A percentile compares a stretch with the other conserved stretches of the same genome.
These are phyloP conservation scores for Hibiscus trionum DNA, from an alignment of 345 rosid genomes.

Conservation along the genomic window DNA sequence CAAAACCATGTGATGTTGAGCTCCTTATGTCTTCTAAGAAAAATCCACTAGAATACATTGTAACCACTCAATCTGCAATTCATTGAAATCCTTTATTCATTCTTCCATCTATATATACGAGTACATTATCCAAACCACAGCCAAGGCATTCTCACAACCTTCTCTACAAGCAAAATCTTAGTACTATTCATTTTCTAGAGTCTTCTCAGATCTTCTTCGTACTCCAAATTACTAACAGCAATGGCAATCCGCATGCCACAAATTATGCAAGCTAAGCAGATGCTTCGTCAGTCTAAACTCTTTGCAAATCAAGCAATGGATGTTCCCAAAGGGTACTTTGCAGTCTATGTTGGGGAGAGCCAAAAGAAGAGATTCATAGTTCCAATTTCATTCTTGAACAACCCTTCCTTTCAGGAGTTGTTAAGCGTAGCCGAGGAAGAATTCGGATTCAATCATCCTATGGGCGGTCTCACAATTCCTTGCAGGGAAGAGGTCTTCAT, in stretches of 20 bases:
- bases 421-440: slow-evolving; percentile 34
- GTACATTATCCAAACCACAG: neutral
- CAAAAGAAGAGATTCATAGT: slow-evolving; percentile 19
- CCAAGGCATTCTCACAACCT: slow-evolving; percentile 3
- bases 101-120: slow-evolving; percentile 13
- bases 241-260: slow-evolving; percentile 12
- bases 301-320: slow-evolving; percentile 6
- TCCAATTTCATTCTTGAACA: slow-evolving; percentile 24
- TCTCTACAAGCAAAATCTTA: neutral
- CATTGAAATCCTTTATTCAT: neutral
- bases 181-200: neutral
- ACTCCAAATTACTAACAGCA: neutral
- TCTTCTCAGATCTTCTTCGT: neutral
- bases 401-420: slow-evolving; percentile 20
- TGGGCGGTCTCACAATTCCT: slow-evolving; percentile 38
- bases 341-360: slow-evolving; percentile 24
- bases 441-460: slow-evolving; percentile 30
- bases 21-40: neutral
- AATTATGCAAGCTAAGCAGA: slow-evolving; percentile 16
- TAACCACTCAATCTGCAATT: neutral
- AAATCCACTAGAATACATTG: slow-evolving; percentile 6
- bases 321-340: slow-evolving; percentile 22
- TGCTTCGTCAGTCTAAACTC: slow-evolving; percentile 3
- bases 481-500: slow-evolving; percentile 34
- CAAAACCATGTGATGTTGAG: slow-evolving; percentile 27